Evolutionary conservation across 805 yeast genomes (phyloP).

Genomic region (Wickerhamiella slavikovae): DNA sequence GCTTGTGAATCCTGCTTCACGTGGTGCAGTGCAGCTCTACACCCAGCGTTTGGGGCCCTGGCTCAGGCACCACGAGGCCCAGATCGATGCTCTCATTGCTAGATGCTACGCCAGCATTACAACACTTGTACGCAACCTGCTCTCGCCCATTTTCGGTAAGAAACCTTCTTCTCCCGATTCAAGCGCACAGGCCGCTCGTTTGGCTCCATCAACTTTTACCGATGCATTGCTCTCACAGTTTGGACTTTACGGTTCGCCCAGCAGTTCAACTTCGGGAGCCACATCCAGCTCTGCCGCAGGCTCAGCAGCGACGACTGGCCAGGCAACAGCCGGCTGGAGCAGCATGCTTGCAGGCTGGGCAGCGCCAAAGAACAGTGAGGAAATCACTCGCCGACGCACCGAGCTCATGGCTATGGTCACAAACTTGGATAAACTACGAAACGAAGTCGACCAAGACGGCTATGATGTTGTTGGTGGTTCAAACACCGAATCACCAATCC

Average conservation of each 20-base stretch:
- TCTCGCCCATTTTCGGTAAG: too few species aligned
- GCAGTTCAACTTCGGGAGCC: not conserved
- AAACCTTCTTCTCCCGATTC: too few species aligned
- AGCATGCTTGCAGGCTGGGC: conserved; percentile 6
- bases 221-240: too few species aligned
- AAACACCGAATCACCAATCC: not conserved
- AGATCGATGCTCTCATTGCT: conserved; percentile 16
- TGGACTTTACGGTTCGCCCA: conserved; percentile 7
- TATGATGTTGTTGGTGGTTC: conserved; percentile 3
- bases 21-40: conserved; percentile 26
- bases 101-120: conserved; percentile 5
- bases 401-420: conserved; percentile 6
- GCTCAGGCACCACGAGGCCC: conserved; percentile 18
- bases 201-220: too few species aligned
- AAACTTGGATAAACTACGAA: conserved; percentile 4
- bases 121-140: too few species aligned
- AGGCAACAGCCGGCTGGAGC: conserved; percentile 9
- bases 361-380: conserved; percentile 1
- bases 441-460: conserved; percentile 2
- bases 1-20: conserved; percentile 35
- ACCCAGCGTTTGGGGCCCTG: conserved; percentile 21
- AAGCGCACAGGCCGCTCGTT: conserved; percentile 2
- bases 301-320: conserved; percentile 12
- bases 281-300: conserved; percentile 11
- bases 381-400: conserved; percentile 4